phyloP scores from a whole-genome alignment of 139 green algal species.

The Cymbomonas tetramitiformis region DNA sequence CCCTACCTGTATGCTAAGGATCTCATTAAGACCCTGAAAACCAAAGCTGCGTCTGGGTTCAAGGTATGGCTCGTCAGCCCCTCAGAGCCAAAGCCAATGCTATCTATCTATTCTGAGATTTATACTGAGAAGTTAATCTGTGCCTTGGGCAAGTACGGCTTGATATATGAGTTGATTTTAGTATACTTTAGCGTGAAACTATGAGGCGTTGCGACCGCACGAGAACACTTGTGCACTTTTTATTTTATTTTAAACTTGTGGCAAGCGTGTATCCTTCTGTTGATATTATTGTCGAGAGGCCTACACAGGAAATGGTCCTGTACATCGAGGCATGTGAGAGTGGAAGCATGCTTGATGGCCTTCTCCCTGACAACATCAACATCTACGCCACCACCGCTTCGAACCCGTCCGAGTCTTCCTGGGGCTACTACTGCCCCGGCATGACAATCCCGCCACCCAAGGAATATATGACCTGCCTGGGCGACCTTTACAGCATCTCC shows the following conservation, averaged over 20 bases:
- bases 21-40: slow-evolving; percentile 44
- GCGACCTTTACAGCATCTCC: slow-evolving; percentile 80
- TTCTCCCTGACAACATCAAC: slow-evolving; percentile 28
- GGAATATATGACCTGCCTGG: slow-evolving; percentile 73
- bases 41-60: slow-evolving; percentile 40
- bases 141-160: too few relatives aligned
- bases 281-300: too few relatives aligned
- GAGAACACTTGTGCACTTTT: too few relatives aligned
- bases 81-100: too few relatives aligned
- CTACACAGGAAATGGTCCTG: slow-evolving; percentile 74
- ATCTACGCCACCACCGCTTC: slow-evolving; percentile 57
- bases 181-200: too few relatives aligned
- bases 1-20: slow-evolving; percentile 84
- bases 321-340: slow-evolving; percentile 86
- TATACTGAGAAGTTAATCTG: too few relatives aligned
- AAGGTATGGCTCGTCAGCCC: too few relatives aligned
- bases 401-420: slow-evolving; percentile 70
- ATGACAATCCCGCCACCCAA: slow-evolving; percentile 19
- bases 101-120: too few relatives aligned
- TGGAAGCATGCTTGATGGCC: slow-evolving; percentile 75
- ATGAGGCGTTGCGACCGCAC: too few relatives aligned
- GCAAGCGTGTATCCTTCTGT: too few relatives aligned
- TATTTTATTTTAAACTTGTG: too few relatives aligned
- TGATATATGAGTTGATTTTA: too few relatives aligned
- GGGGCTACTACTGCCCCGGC: slow-evolving; percentile 78